Base-by-base conservation (phyloP, 2,329 filamentous ascomycete genomes). In the Scedosporium dehoogii region DNA sequence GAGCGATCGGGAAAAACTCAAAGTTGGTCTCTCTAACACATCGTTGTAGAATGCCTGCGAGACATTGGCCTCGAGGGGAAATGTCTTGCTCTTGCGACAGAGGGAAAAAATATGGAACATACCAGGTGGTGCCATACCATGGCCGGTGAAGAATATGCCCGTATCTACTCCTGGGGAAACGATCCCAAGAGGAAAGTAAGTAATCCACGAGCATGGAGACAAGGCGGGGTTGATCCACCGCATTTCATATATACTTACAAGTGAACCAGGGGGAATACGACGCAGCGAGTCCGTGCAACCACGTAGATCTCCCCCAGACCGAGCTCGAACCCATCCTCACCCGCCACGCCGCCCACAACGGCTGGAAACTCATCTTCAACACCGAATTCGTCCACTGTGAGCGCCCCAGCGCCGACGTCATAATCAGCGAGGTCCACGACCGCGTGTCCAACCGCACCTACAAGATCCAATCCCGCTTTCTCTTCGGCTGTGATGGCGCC, bases 401-500 rank as follows among this genome's bases (percentile, higher is more conserved):
- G 53, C 65, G 68, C 18, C 61, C 65, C 2, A 16, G 44, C 9
- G 66, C 69, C 5, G 68, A 68, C 4, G 67, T 68, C 12, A 60
- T 73, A 4, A 73, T 71, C 6, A 67, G 68, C 12, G 71, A 61
- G 0, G 64, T 80, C 1, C 67, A 67, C 10, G 77, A 80, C 62
- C 70, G 70, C 5, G 41, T 78, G 4, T 71, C 74, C 0, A 69
- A 71, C 0, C 44, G 65, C 1, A 64, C 70, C 12, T 84, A 79
- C 66, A 64, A 67, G 7, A 76, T 85, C 46, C 72, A 72, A 4
- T 78, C 81, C 1, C 78, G 77, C 55, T 85, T 81, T 64, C 69
- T 85, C 5, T 83, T 85, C 65, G 83, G 82, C 1, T 79, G 77
- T 38, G 83, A 85, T 67, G 82, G 77, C 2, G 74, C 73, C 0